Evolutionary conservation across 192 early-diverging fungal genomes (phyloP), one percentile per base, ranked within the genome.

Genomic region (Ambispora gerdemannii): DNA sequence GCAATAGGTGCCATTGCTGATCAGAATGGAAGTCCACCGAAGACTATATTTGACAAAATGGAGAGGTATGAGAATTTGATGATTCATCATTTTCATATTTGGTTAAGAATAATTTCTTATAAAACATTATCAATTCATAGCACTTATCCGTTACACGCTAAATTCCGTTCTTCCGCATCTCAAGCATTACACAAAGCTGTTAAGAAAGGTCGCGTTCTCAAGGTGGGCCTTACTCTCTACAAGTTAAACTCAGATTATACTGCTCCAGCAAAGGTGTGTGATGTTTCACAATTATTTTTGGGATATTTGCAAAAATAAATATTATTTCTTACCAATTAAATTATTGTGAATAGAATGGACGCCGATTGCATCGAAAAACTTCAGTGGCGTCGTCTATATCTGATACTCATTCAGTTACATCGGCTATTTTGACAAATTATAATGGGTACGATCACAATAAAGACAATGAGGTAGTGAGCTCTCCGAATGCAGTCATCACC

Each of bases 121-220:
- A n/a, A n/a, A n/a, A n/a, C 10, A 19, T 0, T 1, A 72, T 33
- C 17, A 32, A 8, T 49, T 11, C 22, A 50, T 61, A 82, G 81
- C 2, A 75, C 75, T 34, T 82, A 75, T 61, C 78, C 78, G 31
- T 70, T 82, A 10, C 76, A 79, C 11, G 77, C 80, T 19, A 78
- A 76, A 0, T 82, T 82, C 36, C 72, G 76, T 2, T 70, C 76
- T 11, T 80, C 78, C 2, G 79, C 78, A 55, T 79, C 78, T 19
- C 81, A 82, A 58, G 76, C 81, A 15, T 74, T 82, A 3, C 76
- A 77, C 34, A 82, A 82, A 70, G 78, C 78, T 30, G 81, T 79
- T 17, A 80, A 80, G 52, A 82, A 82, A 49, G 81, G 77, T 11
- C 70, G 81, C 22, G 71, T 82, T 13, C 53, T 77, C n/a, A 77